Base-by-base conservation (phyloP, 208 protist genomes). In the Acanthamoeba royreba region DNA sequence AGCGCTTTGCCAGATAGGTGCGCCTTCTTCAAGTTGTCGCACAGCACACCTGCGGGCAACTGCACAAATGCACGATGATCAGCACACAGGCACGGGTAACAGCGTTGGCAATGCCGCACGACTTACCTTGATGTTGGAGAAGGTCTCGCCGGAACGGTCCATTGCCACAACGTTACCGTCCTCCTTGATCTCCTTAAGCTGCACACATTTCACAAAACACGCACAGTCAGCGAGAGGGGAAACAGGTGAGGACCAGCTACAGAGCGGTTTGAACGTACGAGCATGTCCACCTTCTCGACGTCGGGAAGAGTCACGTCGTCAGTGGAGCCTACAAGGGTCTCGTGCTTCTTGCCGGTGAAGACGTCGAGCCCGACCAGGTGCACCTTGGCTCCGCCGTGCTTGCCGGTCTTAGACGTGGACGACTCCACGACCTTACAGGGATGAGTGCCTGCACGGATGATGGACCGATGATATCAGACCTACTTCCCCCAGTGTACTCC, bases 351-450 rank as follows among this genome's bases (percentile, higher is more conserved):
- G 85, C 98, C 98, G 81, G 98, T 99, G 97, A 99, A 99, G 94
- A 99, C 99, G 95, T 99, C 99, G 47, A 99, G 98, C 72, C 97
- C 99, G 90, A 98, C 97, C 94, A 99, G 98, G 94, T 99, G 98
- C 63, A 99, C 98, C 97, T 99, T 99, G 46, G 99, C 99, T 95
- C 99, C 98, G 94, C 99, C 99, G 97, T 99, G 99, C 97, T 99
- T 99, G 94, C 99, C 99, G 88, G 99, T 99, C 97, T 99, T 99
- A 61, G 99, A 99, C 19, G 98, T 99, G 69, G 98, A 99, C 95
- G 99, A 98, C 92, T 99, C 99, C 92, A 99, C 98, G 53, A 99
- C 97, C 96, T 99, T 99, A 97, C 98, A 99, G 63, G 99, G 98
- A 94, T 95, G 96, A 42, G 25, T 69, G 33, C 33, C 4, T 0